phyloP scores from a whole-genome alignment of 345 rosid species.

The Acer negundo region DNA sequence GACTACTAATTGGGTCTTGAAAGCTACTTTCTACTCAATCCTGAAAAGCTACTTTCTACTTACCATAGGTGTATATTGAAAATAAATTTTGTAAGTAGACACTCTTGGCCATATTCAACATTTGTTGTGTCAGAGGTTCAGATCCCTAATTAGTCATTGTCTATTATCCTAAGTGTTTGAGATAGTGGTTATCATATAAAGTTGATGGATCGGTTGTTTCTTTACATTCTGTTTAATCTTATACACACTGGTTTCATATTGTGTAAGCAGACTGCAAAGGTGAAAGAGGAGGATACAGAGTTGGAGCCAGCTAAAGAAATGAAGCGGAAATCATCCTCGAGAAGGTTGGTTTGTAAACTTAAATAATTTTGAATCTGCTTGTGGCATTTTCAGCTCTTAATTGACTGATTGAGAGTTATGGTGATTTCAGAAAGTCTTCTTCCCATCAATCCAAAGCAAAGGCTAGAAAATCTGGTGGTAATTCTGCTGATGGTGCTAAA shows the following conservation, averaged over 20 bases:
- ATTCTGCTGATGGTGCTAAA: background rate
- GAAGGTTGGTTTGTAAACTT: conserved; percentile 30
- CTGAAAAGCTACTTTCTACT: too few species aligned
- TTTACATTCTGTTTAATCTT: conserved; percentile 8
- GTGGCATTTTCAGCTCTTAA: background rate
- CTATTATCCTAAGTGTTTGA: too few species aligned
- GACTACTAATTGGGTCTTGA: background rate
- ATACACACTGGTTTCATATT: conserved; percentile 12
- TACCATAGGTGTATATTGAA: too few species aligned
- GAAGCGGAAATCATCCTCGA: conserved; percentile 24
- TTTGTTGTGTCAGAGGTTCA: too few species aligned
- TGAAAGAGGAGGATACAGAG: conserved; percentile 23
- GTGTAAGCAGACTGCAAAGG: conserved; percentile 36
- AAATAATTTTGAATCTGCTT: background rate
- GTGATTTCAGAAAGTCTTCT: conserved; percentile 25
- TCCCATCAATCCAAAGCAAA: conserved; percentile 16
- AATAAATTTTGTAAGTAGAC: too few species aligned
- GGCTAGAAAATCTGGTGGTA: conserved; percentile 13
- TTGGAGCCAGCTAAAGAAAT: conserved; percentile 18
- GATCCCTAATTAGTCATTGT: too few species aligned
- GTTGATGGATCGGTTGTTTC: too few species aligned
- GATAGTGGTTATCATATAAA: too few species aligned
- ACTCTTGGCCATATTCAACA: too few species aligned
- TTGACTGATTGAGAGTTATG: background rate
- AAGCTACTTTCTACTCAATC: background rate